Evolutionary conservation across 192 early-diverging fungal species (phyloP).

Genomic region (Backusella psychrophila): DNA sequence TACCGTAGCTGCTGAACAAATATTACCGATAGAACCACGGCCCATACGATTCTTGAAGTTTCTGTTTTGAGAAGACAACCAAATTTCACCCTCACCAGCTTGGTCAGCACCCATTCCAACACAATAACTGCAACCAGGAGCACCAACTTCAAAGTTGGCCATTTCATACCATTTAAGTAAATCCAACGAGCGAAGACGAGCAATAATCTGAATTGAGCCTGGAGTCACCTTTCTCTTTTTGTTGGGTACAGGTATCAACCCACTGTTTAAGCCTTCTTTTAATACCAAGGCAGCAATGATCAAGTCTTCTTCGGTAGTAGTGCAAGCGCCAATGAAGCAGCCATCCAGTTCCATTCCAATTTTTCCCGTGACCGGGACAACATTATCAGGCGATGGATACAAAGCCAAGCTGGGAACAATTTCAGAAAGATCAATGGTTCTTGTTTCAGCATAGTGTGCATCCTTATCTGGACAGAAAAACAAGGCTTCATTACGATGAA

Average conservation of each 20-base stretch:
- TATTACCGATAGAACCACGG: slow-evolving; percentile 75
- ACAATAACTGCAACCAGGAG: slow-evolving; percentile 82
- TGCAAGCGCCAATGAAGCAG: slow-evolving; percentile 81
- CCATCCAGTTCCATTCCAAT: slow-evolving; percentile 70
- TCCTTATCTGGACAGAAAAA: slow-evolving; percentile 75
- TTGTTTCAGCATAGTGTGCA: slow-evolving; percentile 78
- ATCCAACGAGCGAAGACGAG: slow-evolving; percentile 74
- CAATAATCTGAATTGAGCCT: slow-evolving; percentile 74
- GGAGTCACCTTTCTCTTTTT: slow-evolving; percentile 77
- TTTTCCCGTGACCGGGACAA: slow-evolving; percentile 57
- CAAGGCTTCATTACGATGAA: slow-evolving; percentile 63
- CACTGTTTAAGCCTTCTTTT: slow-evolving; percentile 71
- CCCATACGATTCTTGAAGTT: slow-evolving; percentile 88
- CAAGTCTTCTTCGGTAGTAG: slow-evolving; percentile 80
- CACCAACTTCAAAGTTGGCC: slow-evolving; percentile 72
- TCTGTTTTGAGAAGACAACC: slow-evolving; percentile 83
- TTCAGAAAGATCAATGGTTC: slow-evolving; percentile 68
- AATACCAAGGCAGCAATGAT: slow-evolving; percentile 75
- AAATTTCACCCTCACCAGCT: slow-evolving; percentile 76
- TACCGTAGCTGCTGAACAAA: slow-evolving; percentile 75
- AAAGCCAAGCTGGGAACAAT: slow-evolving; percentile 68
- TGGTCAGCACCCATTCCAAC: slow-evolving; percentile 76
- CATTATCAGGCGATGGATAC: slow-evolving; percentile 77
- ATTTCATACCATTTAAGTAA: slow-evolving; percentile 72
- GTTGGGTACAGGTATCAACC: slow-evolving; percentile 53